These are phyloP conservation scores for Incumbomyces lentus DNA, from an alignment of 2,329 filamentous ascomycete genomes.

Conservation along the genomic window DNA sequence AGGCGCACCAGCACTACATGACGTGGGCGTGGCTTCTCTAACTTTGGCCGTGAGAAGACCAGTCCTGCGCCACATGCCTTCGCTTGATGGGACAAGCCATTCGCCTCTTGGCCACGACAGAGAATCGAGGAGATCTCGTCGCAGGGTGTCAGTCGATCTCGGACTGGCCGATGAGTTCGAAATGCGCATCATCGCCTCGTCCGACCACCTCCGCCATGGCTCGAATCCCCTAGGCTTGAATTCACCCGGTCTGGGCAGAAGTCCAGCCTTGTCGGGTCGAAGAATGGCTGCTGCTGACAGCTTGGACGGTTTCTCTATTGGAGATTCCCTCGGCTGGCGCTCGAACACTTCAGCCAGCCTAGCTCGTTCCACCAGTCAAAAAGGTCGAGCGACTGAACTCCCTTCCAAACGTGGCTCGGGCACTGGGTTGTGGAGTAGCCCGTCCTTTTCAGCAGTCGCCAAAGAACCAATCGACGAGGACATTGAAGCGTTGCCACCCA, in stretches of 20 bases:
- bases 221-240: slow-evolving; percentile 24
- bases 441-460: neutral
- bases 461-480: slow-evolving; percentile 1
- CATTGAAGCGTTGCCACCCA: neutral
- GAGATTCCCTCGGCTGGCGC: slow-evolving; percentile 12
- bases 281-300: slow-evolving; percentile 16
- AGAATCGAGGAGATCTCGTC: slow-evolving; percentile 5
- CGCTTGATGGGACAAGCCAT: slow-evolving; percentile 8
- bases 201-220: slow-evolving; percentile 49
- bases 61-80: slow-evolving; percentile 14
- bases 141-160: slow-evolving; percentile 21
- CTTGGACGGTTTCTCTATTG: slow-evolving; percentile 18
- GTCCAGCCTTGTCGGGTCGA: slow-evolving; percentile 18
- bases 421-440: slow-evolving; percentile 16
- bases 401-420: slow-evolving; percentile 6
- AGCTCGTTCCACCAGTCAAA: slow-evolving; percentile 13
- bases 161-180: slow-evolving; percentile 45
- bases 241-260: slow-evolving; percentile 17
- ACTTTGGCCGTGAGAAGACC: slow-evolving; percentile 68
- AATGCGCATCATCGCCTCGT: slow-evolving; percentile 49
- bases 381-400: slow-evolving; percentile 9
- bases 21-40: slow-evolving; percentile 80
- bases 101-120: neutral
- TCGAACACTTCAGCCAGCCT: slow-evolving; percentile 4
- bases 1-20: slow-evolving; percentile 79